Evolutionary conservation across 208 protist species (phyloP), one percentile per base, ranked within the genome.

Genomic region (Trypanosoma scelopori): DNA sequence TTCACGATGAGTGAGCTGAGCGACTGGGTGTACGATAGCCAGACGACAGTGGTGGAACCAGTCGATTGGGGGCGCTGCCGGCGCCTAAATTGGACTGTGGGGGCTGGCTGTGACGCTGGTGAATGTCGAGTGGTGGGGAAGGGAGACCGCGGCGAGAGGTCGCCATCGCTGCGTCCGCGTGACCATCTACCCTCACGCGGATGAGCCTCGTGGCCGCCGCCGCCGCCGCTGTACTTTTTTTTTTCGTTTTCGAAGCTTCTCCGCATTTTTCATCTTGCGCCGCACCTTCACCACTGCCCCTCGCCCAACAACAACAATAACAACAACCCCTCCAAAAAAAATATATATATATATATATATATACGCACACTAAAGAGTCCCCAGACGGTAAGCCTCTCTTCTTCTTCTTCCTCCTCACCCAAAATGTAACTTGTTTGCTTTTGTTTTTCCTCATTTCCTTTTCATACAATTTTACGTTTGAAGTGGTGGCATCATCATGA

Each of bases 1-100:
- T 95, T 95, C 42, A 80, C 76, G 3, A 60, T 89, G 64, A 89
- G 74, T 9, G 86, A 95, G 22, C 45, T 92, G 39, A 81, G 69
- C 13, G 67, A 69, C 1, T 95, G 89, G 86, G n/a, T 28, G 32
- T 87, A 84, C 59, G 84, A 95, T 56, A 73, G 72, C 28, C 82
- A 89, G 66, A 92, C 85, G 11, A 73, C 57, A 0, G 62, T 95
- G 2, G 69, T 92, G 28, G 71, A 84, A 32, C 88, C 88, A 18
- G 66, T 74, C 2, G 79, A 82, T 53, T 91, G 85, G 85, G 58
- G 65, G 3, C 68, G 81, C 6, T 91, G 81, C 65, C 70, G 88
- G 1, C 85, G 85, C 11, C 41, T 89, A 9, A 61, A 55, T 18
- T 94, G 88, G 85, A 53, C n/a, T 5, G 63, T 76, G 25, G 68